These are phyloP conservation scores for Pharus latifolius DNA, from an alignment of 176 grass and related monocot genomes.

Conservation along the genomic window DNA sequence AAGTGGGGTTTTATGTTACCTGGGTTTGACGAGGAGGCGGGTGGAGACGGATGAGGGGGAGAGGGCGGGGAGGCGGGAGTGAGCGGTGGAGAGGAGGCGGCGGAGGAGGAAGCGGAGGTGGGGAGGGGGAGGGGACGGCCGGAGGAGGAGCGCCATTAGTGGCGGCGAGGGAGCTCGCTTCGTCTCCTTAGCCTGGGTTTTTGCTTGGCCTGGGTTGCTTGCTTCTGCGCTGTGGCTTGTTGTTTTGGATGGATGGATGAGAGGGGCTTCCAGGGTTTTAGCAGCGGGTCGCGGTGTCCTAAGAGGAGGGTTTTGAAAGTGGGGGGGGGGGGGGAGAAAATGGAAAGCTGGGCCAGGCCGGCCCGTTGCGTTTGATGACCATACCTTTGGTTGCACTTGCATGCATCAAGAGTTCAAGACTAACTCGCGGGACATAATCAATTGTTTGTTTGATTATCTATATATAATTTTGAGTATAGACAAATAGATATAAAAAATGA, in stretches of 20 bases:
- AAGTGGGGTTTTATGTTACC: slow-evolving; percentile 31
- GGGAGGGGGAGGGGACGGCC: slow-evolving; percentile 26
- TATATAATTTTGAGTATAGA: too few species aligned
- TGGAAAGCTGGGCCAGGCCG: too few species aligned
- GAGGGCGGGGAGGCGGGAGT: slow-evolving; percentile 20
- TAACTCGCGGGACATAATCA: too few species aligned
- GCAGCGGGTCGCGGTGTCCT: too few species aligned
- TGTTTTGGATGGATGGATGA: background rate
- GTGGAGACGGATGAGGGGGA: slow-evolving; percentile 17
- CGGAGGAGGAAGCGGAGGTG: slow-evolving; percentile 45
- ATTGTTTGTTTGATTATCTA: too few species aligned
- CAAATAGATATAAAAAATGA: too few species aligned
- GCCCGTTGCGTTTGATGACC: too few species aligned
- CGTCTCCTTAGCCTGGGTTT: background rate
- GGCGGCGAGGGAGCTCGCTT: background rate
- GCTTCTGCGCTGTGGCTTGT: background rate
- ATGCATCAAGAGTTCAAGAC: too few species aligned
- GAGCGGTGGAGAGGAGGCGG: slow-evolving; percentile 41
- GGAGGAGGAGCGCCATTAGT: slow-evolving; percentile 61
- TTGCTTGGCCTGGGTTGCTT: background rate
- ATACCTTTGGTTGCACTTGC: too few species aligned
- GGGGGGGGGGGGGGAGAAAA: too few species aligned
- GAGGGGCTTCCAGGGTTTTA: slow-evolving; percentile 5
- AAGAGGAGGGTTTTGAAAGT: too few species aligned
- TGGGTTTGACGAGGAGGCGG: slow-evolving; percentile 25